Base-by-base conservation (phyloP, 2,329 filamentous ascomycete genomes). In the Didymellaceae sp. region DNA sequence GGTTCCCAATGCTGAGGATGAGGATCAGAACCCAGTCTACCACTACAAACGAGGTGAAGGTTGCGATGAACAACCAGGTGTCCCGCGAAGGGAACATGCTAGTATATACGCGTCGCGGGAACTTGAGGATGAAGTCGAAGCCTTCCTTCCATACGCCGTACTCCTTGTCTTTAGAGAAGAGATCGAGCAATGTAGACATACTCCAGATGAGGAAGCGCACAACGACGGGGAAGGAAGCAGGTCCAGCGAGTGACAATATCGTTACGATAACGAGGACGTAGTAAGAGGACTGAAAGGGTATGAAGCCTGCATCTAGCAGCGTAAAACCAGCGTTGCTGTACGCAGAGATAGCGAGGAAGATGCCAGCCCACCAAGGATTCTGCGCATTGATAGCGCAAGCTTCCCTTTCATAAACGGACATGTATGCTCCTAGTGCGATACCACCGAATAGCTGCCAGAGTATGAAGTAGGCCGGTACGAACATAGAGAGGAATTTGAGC, bases 81-180 rank as follows among this genome's bases (percentile, higher is more conserved):
- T 62, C 59, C 13, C 52, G 50, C n/a, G 54, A 33, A 20, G 59
- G 54, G 17, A 62, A 62, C 59, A 62, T 62, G 42, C 59, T 62
- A 20, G 55, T 62, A 26, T 62, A 62, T 16, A 62, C 41, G 41
- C 41, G 41, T 37, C 41, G 41, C 59, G 58, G 58, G 11, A 61
- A 61, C 16, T 48, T 61, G 28, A 61, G 52, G 17, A 59, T 61
- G 21, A 61, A 61, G 16, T 61, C 58, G 18, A 61, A 61, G 11
- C 58, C 59, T 39, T 58, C 57, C 45, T 55, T 62, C 59, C 59
- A 62, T 11, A 62, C 53, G 21, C 59, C 57, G 43, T 62, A 62
- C 31, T 62, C 55, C 40, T 59, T 56, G 26, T 52, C 28, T 37
- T 55, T 51, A 14, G 56, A 59, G 32, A 57, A 56, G n/a, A 59